These are phyloP conservation scores for Pisolithus thermaeus DNA, from an alignment of 1,284 basidiomycete genomes.

Conservation along the genomic window DNA sequence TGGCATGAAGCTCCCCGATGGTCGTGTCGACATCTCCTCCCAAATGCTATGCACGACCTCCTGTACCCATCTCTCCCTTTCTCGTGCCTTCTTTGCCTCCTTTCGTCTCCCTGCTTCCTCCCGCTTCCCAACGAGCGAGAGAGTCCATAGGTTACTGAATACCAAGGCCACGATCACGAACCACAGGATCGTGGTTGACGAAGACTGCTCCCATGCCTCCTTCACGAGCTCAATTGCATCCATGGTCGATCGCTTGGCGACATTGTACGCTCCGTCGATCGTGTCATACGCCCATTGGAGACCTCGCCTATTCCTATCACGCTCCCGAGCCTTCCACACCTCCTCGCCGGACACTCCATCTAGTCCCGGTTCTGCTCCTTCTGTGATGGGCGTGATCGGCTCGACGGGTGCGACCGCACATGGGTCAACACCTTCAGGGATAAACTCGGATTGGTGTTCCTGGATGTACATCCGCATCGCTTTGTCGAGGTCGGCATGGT, in stretches of 20 bases:
- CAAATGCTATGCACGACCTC: slow-evolving; percentile 61
- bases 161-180: slow-evolving; percentile 69
- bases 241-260: slow-evolving; percentile 60
- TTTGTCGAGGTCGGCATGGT: slow-evolving; percentile 80
- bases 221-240: slow-evolving; percentile 69
- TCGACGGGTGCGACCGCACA: slow-evolving; percentile 37
- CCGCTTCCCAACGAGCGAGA: slow-evolving; percentile 48
- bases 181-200: slow-evolving; percentile 62
- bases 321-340: slow-evolving; percentile 49
- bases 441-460: slow-evolving; percentile 84
- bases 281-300: slow-evolving; percentile 86
- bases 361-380: slow-evolving; percentile 8
- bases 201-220: slow-evolving; percentile 71
- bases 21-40: slow-evolving; percentile 57
- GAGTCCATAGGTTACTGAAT: slow-evolving; percentile 72
- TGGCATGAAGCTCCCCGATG: slow-evolving; percentile 11
- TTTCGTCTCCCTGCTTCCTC: slow-evolving; percentile 52
- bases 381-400: slow-evolving; percentile 18
- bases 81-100: slow-evolving; percentile 52
- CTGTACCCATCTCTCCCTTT: slow-evolving; percentile 69
- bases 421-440: slow-evolving; percentile 73
- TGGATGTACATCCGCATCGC: slow-evolving; percentile 87
- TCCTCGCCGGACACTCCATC: slow-evolving; percentile 16
- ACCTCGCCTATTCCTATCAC: slow-evolving; percentile 62
- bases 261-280: slow-evolving; percentile 65